Evolutionary conservation across 495 filamentous ascomycete species (phyloP).

Genomic region (Neurospora sp.): DNA sequence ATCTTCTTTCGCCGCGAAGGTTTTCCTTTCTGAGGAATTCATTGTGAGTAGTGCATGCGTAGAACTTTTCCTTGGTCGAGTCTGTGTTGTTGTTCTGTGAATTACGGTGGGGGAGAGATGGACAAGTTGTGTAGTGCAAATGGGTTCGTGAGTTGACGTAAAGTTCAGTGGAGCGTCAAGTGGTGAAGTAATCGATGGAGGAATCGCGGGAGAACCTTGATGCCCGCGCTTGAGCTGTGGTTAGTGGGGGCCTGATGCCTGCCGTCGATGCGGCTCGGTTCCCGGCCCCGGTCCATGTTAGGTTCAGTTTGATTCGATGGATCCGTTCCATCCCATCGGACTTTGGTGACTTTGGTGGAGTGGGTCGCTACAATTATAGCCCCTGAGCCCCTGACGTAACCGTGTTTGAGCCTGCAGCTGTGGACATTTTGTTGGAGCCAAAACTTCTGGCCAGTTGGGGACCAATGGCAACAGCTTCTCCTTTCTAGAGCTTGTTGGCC

Average conservation of each 20-base stretch:
- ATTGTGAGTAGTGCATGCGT: not conserved
- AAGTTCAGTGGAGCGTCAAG: not conserved
- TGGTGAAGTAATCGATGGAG: not conserved
- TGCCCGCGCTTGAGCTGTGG: not conserved
- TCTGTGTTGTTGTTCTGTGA: not conserved
- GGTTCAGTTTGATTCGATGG: not conserved
- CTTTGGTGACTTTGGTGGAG: not conserved
- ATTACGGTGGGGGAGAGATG: not conserved
- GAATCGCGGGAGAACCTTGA: not conserved
- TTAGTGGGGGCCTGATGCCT: not conserved
- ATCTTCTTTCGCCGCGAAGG: constrained; percentile 6
- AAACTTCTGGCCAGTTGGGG: not conserved
- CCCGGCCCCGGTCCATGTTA: not conserved
- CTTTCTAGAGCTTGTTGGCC: not conserved
- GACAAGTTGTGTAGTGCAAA: not conserved
- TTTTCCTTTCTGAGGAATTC: not conserved
- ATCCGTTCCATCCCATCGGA: not conserved
- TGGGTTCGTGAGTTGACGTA: not conserved
- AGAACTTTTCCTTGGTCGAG: not conserved
- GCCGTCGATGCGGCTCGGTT: not conserved
- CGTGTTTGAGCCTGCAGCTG: not conserved
- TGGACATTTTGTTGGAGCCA: not conserved
- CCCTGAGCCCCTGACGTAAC: not conserved
- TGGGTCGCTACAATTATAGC: not conserved
- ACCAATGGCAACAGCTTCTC: not conserved